Evolutionary conservation across 768 basidiomycete genomes (phyloP), one percentile per base, ranked within the genome.

Genomic region (Kwoniella newhampshirensis): DNA sequence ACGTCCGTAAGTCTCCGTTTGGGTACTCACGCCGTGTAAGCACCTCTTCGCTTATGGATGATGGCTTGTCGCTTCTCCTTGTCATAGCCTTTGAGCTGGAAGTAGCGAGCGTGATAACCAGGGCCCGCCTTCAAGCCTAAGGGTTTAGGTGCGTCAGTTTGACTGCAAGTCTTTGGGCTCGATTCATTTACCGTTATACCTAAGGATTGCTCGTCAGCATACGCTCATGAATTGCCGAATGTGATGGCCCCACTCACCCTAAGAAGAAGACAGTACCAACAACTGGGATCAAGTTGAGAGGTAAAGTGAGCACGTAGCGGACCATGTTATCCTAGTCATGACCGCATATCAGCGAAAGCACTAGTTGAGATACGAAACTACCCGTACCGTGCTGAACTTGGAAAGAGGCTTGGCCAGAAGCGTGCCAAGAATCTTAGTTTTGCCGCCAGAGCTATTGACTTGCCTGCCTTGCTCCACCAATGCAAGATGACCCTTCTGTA

Each of bases 221-320:
- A 27, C 18, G 17, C 5, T 45, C 6, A 15, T 25, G 30, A 49
- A 26, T 21, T 32, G 4, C 2, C 18, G 23, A 13, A 12, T 17
- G 17, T 11, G 6, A 6, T 28, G 15, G 36, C 75, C 60, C n/a
- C 12, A 30, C 25, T 12, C n/a, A 81, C 30, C 83, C 64, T 20
- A 86, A 69, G 77, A 88, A 87, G 57, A 84, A 67, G 15, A 79
- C 81, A 2, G 86, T 86, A 6, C 87, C 86, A 37, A 87, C 78
- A 21, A 81, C 80, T 0, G 87, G 87, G 23, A 88, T 80, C 28
- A 83, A 74, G 75, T 87, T 88, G 49, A 87, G 79, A 17, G 86
- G 87, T 5, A 87, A 77, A 3, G 83, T 84, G 21, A 86, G 63
- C 35, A 87, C 63, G 70, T 87, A 88, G 63, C 83, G 78, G 17